These are phyloP conservation scores for Cladophialophora bantiana DNA, from an alignment of 2,329 filamentous ascomycete species.

Conservation along the genomic window DNA sequence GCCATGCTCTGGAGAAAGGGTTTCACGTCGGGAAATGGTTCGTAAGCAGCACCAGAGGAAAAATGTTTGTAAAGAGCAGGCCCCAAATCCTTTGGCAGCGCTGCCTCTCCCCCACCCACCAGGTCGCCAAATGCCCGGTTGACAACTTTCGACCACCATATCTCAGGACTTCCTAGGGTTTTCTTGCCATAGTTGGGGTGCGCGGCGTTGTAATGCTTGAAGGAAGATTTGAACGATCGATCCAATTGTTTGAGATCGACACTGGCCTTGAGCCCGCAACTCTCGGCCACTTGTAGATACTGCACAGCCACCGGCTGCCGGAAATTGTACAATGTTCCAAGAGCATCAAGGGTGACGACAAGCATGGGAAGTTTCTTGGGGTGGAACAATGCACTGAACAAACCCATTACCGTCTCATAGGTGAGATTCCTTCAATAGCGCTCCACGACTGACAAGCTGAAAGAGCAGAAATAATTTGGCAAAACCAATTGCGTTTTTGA, in stretches of 20 bases:
- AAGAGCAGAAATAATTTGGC: not conserved
- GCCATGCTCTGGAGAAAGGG: conserved; percentile 48
- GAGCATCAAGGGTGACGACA: conserved; percentile 55
- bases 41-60: conserved; percentile 50
- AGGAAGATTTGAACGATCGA: conserved; percentile 48
- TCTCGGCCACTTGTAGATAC: conserved; percentile 50
- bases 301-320: conserved; percentile 49
- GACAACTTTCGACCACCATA: conserved; percentile 56
- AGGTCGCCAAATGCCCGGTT: conserved; percentile 46
- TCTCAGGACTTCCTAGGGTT: conserved; percentile 46
- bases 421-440: not conserved
- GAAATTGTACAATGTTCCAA: conserved; percentile 54
- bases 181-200: conserved; percentile 55
- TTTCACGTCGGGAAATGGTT: conserved; percentile 49
- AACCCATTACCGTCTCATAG: conserved; percentile 11
- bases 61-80: conserved; percentile 49
- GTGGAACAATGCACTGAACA: conserved; percentile 19
- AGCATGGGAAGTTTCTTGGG: conserved; percentile 36
- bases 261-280: conserved; percentile 44
- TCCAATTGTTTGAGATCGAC: conserved; percentile 40
- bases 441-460: not conserved
- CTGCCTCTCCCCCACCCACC: conserved; percentile 29
- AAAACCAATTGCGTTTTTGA: not conserved
- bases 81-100: conserved; percentile 47
- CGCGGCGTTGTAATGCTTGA: conserved; percentile 43